Percentiles rank a stretch among this genome's conserved stretches.
These are phyloP conservation scores for Ustilago vetiveriae DNA, from an alignment of 1,284 basidiomycete genomes.

Conservation along the genomic window DNA sequence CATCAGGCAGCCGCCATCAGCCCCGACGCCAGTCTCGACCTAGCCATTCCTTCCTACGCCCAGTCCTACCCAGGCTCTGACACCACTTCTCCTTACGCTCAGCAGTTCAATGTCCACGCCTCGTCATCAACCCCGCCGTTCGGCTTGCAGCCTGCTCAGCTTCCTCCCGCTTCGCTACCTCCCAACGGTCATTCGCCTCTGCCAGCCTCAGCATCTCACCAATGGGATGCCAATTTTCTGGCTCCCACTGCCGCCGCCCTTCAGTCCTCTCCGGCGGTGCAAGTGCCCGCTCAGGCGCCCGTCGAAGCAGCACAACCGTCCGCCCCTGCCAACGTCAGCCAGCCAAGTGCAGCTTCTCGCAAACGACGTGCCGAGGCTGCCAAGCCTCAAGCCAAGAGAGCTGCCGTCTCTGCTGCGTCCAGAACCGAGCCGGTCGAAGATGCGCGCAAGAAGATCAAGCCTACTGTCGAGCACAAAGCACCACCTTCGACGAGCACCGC, in stretches of 20 bases:
- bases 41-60: constrained; percentile 20
- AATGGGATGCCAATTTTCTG: constrained; percentile 37
- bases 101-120: constrained; percentile 21
- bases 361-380: constrained; percentile 19
- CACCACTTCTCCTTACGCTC: constrained; percentile 28
- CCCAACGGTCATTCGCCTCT: constrained; percentile 5
- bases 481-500: constrained; percentile 2
- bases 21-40: constrained; percentile 19
- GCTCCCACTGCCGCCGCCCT: constrained; percentile 11
- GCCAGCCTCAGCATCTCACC: constrained; percentile 4
- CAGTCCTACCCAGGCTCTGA: constrained; percentile 29
- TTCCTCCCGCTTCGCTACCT: constrained; percentile 13
- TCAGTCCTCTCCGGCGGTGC: constrained; percentile 4
- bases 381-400: constrained; percentile 14
- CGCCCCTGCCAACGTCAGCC: neutral
- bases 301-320: constrained; percentile 1
- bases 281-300: neutral
- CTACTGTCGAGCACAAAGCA: constrained; percentile 13
- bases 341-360: neutral
- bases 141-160: constrained; percentile 19
- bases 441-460: constrained; percentile 33
- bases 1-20: constrained; percentile 18
- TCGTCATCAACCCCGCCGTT: constrained; percentile 32
- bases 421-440: neutral
- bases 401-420: constrained; percentile 8